A percentile compares a stretch with the other conserved stretches of the same genome.
phyloP scores from a whole-genome alignment of 208 protist species.

The Trypanosomatidae sp. region DNA sequence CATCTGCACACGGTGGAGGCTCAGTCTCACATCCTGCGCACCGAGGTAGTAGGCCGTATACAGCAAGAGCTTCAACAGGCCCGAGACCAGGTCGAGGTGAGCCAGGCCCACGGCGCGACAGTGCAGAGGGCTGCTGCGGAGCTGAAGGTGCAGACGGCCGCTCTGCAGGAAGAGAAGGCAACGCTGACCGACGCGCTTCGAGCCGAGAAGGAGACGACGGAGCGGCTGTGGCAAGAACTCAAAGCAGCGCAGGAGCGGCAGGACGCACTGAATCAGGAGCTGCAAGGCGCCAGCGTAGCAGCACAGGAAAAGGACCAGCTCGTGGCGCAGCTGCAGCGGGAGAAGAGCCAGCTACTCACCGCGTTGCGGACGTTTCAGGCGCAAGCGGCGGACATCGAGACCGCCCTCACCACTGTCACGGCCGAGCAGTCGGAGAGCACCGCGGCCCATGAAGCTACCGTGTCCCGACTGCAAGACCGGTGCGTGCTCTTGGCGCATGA shows the following conservation, averaged over 20 bases:
- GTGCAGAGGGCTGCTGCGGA: slow-evolving; percentile 12
- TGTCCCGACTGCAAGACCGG: slow-evolving; percentile 7
- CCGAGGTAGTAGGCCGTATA: slow-evolving; percentile 18
- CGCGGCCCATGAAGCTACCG: neutral
- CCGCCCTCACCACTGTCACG: slow-evolving; percentile 5
- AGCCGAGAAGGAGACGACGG: neutral
- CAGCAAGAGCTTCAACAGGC: slow-evolving; percentile 15
- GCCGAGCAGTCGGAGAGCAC: slow-evolving; percentile 6
- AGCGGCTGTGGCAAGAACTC: slow-evolving; percentile 15
- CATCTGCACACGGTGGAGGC: slow-evolving; percentile 15
- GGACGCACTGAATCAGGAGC: neutral
- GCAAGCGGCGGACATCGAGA: slow-evolving; percentile 18
- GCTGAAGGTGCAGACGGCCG: slow-evolving; percentile 1
- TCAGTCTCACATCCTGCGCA: slow-evolving; percentile 25
- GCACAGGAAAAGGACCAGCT: slow-evolving; percentile 9
- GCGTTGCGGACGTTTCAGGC: slow-evolving; percentile 21
- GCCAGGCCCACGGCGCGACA: slow-evolving; percentile 7
- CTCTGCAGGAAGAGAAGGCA: slow-evolving; percentile 4
- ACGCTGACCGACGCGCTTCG: neutral
- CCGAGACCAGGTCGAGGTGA: slow-evolving; percentile 2
- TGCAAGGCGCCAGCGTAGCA: neutral
- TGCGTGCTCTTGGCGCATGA: slow-evolving; percentile 18
- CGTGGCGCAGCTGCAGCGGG: slow-evolving; percentile 24
- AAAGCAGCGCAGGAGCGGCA: slow-evolving; percentile 5
- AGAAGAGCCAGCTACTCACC: slow-evolving; percentile 20